phyloP scores from a whole-genome alignment of 148 eudicot genomes.

The Fallopia convolvulus region DNA sequence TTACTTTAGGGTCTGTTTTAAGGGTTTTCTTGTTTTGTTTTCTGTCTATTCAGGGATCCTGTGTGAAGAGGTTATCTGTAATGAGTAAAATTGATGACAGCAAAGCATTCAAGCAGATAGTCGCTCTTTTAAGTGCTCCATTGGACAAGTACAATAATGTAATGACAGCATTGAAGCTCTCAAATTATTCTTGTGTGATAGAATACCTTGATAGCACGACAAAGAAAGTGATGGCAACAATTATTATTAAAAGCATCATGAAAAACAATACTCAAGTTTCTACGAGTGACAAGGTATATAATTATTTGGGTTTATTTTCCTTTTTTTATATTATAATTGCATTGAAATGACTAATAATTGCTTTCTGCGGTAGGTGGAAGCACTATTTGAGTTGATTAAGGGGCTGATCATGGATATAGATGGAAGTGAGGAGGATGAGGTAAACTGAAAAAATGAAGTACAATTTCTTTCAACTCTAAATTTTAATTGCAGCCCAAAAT shows the following conservation, averaged over 20 bases:
- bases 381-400: constrained; percentile 77
- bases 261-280: constrained; percentile 71
- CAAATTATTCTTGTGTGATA: constrained; percentile 83
- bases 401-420: constrained; percentile 81
- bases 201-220: constrained; percentile 72
- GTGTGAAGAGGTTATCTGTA: constrained; percentile 73
- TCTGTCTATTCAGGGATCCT: constrained; percentile 67
- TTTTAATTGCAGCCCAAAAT: not conserved
- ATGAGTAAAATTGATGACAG: constrained; percentile 67
- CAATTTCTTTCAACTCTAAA: not conserved
- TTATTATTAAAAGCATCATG: constrained; percentile 76
- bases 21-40: not conserved
- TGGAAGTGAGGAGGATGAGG: constrained; percentile 62
- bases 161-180: constrained; percentile 84
- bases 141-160: constrained; percentile 88
- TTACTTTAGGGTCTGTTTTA: not conserved
- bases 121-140: constrained; percentile 89
- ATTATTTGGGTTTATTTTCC: not conserved
- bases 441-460: constrained; percentile 15
- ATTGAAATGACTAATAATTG: not conserved
- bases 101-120: constrained; percentile 85
- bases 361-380: constrained; percentile 61
- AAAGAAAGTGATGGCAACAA: constrained; percentile 82
- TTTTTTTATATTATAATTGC: constrained; percentile 1
- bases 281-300: constrained; percentile 71